These are phyloP conservation scores for Aspergillus persii DNA, from an alignment of 2,329 filamentous ascomycete genomes.

Conservation along the genomic window DNA sequence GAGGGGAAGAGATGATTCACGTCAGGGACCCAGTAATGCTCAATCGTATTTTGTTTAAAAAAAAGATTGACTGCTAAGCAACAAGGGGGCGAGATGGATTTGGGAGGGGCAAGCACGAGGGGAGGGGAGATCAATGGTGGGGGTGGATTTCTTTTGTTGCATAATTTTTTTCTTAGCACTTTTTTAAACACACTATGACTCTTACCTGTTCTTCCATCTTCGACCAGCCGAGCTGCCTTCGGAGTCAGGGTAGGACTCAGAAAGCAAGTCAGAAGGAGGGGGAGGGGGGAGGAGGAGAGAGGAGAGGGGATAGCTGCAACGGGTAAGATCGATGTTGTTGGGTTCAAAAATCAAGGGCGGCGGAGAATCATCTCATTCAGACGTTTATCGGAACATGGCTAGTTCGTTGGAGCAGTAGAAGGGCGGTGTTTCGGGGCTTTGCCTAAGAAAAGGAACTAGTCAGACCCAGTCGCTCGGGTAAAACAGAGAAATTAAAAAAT, in stretches of 20 bases:
- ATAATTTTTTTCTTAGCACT: constrained; percentile 2
- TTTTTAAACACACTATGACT: constrained; percentile 3
- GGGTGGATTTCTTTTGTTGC: constrained; percentile 12
- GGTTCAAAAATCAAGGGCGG: constrained; percentile 19
- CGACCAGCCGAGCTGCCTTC: constrained; percentile 38
- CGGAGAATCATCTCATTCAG: constrained; percentile 20
- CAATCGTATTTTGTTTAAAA: not conserved
- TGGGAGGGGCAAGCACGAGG: constrained; percentile 20
- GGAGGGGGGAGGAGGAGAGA: constrained; percentile 13
- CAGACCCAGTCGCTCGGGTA: constrained; percentile 16
- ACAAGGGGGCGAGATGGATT: not conserved
- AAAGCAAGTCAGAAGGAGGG: constrained; percentile 21
- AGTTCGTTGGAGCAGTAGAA: not conserved
- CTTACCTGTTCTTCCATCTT: constrained; percentile 48
- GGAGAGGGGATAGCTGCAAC: not conserved
- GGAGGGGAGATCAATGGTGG: constrained; percentile 16
- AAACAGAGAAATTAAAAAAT: constrained; percentile 4
- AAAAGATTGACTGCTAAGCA: not conserved
- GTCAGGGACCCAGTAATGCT: constrained; percentile 15
- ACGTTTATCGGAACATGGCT: constrained; percentile 14
- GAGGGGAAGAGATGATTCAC: constrained; percentile 4
- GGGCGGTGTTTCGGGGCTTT: not conserved
- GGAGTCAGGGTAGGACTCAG: constrained; percentile 21
- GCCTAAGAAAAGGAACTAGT: not conserved
- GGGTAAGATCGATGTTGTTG: constrained; percentile 12